phyloP scores from a whole-genome alignment of 257 asterid species.

The Verbascum thapsus region DNA sequence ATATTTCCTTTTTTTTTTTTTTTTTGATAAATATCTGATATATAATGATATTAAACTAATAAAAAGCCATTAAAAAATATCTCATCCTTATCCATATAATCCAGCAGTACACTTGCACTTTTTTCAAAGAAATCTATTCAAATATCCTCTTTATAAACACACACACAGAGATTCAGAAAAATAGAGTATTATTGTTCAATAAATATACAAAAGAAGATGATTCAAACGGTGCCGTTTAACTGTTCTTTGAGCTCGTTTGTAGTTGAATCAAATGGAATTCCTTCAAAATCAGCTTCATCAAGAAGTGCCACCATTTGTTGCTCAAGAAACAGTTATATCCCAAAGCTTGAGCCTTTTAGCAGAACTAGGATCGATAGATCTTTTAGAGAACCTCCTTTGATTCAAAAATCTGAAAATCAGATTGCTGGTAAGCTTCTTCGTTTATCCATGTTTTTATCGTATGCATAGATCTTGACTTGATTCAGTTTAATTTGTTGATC shows the following conservation, averaged over 20 bases:
- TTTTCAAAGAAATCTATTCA: background rate
- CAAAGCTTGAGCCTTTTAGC: slow-evolving; percentile 90
- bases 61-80: slow-evolving; percentile 30
- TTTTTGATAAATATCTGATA: no score
- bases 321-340: slow-evolving; percentile 51
- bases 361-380: slow-evolving; percentile 73
- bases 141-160: background rate
- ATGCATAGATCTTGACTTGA: slow-evolving; percentile 5
- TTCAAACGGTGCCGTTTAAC: slow-evolving; percentile 43
- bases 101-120: background rate
- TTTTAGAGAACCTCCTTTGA: slow-evolving; percentile 79
- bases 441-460: no score
- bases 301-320: slow-evolving; percentile 43
- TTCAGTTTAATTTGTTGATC: slow-evolving; percentile 4
- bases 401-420: slow-evolving; percentile 69
- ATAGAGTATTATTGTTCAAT: background rate
- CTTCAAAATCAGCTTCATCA: slow-evolving; percentile 32
- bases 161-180: background rate
- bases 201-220: slow-evolving; percentile 36
- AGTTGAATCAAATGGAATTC: slow-evolving; percentile 33
- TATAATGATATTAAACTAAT: background rate
- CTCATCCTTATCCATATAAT: slow-evolving; percentile 68
- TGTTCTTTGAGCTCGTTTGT: slow-evolving; percentile 36
- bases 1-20: no score
- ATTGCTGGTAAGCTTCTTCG: no score